Evolutionary conservation across 495 filamentous ascomycete species (phyloP).

Genomic region (Annulohypoxylon stygium): DNA sequence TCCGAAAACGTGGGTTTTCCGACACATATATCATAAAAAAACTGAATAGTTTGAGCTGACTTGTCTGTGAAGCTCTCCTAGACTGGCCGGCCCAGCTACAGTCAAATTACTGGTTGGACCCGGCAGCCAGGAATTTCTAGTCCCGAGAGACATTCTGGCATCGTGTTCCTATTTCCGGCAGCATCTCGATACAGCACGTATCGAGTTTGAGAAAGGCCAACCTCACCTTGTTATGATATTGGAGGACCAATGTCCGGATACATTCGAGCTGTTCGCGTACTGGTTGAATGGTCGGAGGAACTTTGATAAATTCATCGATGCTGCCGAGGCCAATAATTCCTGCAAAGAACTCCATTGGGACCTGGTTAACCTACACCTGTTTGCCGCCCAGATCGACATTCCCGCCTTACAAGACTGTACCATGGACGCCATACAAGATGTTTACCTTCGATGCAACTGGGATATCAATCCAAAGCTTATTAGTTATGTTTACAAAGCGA

Average conservation of each 20-base stretch:
- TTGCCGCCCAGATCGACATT: conserved; percentile 59
- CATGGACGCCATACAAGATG: conserved; percentile 64
- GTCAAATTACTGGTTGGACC: conserved; percentile 60
- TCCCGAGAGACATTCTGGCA: conserved; percentile 57
- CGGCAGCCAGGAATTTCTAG: conserved; percentile 56
- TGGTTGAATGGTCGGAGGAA: conserved; percentile 58
- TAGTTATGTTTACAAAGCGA: conserved; percentile 59
- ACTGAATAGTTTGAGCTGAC: conserved; percentile 9
- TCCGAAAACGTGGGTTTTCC: conserved; percentile 38
- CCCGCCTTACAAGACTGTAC: conserved; percentile 60
- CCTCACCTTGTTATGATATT: conserved; percentile 53
- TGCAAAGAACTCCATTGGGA: conserved; percentile 56
- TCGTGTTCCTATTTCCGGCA: conserved; percentile 58
- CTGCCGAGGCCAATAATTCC: conserved; percentile 48
- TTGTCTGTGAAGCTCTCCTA: conserved; percentile 23
- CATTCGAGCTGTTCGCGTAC: conserved; percentile 62
- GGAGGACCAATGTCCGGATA: conserved; percentile 58
- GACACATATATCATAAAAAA: background rate
- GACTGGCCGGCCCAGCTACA: conserved; percentile 49
- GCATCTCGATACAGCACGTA: conserved; percentile 49
- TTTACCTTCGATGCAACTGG: conserved; percentile 64
- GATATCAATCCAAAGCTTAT: conserved; percentile 61
- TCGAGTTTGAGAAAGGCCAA: conserved; percentile 46
- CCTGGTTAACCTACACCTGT: conserved; percentile 61
- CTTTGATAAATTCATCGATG: conserved; percentile 57